Evolutionary conservation across 257 asterid species (phyloP), one percentile per base, ranked within the genome.

Genomic region (Nicotiana otophora): DNA sequence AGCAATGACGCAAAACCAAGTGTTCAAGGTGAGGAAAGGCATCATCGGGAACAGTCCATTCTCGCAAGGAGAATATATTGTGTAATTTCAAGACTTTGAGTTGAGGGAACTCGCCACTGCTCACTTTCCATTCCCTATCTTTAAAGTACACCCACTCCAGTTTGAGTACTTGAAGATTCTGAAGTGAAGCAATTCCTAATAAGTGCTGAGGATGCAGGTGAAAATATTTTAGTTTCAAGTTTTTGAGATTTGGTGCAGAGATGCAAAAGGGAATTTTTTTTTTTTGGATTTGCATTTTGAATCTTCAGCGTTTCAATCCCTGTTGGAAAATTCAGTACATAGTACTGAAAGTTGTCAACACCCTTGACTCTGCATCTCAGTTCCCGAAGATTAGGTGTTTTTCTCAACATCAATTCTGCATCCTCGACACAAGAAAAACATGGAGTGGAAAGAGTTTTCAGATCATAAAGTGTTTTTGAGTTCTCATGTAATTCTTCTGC

Each of bases 201-300:
- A 74, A 60, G 5, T 46, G 26, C 2, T 10, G 19, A 81, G 77
- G 51, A 1, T 72, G 66, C 63, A 74, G 30, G 17, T 2, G n/a
- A n/a, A n/a, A 0, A 17, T 30, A 83, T 0, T 7, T 0, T 7
- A 42, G 0, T 1, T 67, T 78, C 6, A 83, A 46, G 15, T 34
- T 77, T 30, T 66, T 77, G 3, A 83, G 82, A 66, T 53, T 77
- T 30, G 53, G 66, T 4, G 85, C 82, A 3, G 78, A 77, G 5
- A n/a, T 9, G 5, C 34, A 69, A 57, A 12, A 8, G 15, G 17
- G 42, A 5, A 23, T 74, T n/a, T n/a, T n/a, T n/a, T n/a, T n/a
- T n/a, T n/a, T n/a, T n/a, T n/a, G n/a, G n/a, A n/a, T n/a, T n/a
- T n/a, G n/a, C n/a, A n/a, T n/a, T n/a, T n/a, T n/a, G 28, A 8